phyloP scores from a whole-genome alignment of 2,329 filamentous ascomycete species.

The Blastomyces emzantsi region DNA sequence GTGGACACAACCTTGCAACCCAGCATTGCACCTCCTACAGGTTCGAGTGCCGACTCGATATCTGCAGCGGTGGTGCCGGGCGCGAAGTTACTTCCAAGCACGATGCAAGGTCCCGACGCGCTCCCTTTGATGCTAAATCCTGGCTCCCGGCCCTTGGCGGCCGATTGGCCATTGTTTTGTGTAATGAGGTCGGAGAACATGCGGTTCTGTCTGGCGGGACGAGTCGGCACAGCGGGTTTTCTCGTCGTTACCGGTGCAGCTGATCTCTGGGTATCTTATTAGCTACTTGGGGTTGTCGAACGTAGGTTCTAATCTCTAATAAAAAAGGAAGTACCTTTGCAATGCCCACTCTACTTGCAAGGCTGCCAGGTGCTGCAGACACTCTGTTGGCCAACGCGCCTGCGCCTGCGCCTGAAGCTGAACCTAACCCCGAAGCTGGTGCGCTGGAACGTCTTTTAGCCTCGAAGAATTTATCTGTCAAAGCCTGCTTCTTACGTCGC shows the following conservation, averaged over 20 bases:
- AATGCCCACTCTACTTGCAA: constrained; percentile 52
- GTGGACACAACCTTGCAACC: constrained; percentile 46
- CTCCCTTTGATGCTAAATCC: constrained; percentile 49
- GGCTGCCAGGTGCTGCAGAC: constrained; percentile 38
- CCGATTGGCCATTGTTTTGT: constrained; percentile 26
- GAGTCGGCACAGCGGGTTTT: constrained; percentile 25
- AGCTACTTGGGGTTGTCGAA: background rate
- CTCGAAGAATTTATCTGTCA: constrained; percentile 53
- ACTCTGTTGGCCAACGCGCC: constrained; percentile 29
- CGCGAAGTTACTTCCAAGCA: constrained; percentile 55
- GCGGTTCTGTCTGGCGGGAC: constrained; percentile 29
- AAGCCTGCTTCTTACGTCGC: constrained; percentile 46
- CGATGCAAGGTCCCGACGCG: constrained; percentile 45
- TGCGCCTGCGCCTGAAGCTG: constrained; percentile 33
- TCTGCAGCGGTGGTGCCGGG: constrained; percentile 58
- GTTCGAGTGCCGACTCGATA: constrained; percentile 52
- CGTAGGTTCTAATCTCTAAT: background rate
- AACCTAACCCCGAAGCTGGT: constrained; percentile 33
- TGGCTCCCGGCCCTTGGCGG: constrained; percentile 24
- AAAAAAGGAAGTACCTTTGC: constrained; percentile 40
- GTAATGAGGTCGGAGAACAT: constrained; percentile 18
- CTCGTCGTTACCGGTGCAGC: constrained; percentile 32
- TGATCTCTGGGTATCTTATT: constrained; percentile 26
- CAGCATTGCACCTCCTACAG: constrained; percentile 44
- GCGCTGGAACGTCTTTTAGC: constrained; percentile 43